A percentile compares a stretch with the other conserved stretches of the same genome.
These are phyloP conservation scores for Leishmania amazonensis DNA, from an alignment of 208 protist species.

Conservation along the genomic window DNA sequence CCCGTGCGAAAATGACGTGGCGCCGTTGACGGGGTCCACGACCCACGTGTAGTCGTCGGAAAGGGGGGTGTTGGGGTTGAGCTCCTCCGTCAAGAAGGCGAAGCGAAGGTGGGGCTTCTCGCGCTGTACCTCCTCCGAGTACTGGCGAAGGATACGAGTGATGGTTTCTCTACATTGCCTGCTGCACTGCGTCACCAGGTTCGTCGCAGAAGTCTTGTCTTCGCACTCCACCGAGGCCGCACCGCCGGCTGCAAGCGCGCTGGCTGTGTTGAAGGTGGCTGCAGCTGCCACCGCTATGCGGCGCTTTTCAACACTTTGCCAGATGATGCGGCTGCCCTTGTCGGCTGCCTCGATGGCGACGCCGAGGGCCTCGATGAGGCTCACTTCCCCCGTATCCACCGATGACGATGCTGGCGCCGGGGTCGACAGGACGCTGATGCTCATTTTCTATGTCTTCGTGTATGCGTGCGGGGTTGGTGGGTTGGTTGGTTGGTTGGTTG, in stretches of 20 bases:
- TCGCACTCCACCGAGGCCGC: constrained; percentile 19
- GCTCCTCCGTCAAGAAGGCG: constrained; percentile 52
- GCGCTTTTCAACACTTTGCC: constrained; percentile 37
- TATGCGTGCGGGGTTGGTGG: background rate
- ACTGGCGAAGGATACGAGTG: constrained; percentile 31
- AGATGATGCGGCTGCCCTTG: constrained; percentile 48
- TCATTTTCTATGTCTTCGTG: background rate
- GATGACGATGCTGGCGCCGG: background rate
- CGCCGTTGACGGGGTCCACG: constrained; percentile 83
- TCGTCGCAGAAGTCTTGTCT: constrained; percentile 33
- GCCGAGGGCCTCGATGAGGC: constrained; percentile 46
- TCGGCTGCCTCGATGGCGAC: constrained; percentile 54
- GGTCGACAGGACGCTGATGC: constrained; percentile 4
- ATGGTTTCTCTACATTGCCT: constrained; percentile 53
- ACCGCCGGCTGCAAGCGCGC: background rate
- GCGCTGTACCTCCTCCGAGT: constrained; percentile 32
- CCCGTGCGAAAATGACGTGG: constrained; percentile 77
- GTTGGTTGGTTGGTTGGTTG: background rate
- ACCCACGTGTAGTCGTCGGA: constrained; percentile 72
- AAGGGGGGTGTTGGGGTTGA: constrained; percentile 36
- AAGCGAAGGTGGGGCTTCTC: constrained; percentile 43
- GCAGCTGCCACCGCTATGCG: constrained; percentile 24
- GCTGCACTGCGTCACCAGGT: constrained; percentile 64
- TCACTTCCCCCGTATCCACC: constrained; percentile 19
- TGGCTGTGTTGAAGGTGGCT: constrained; percentile 2